These are phyloP conservation scores for Fraxinus platypoda DNA, from an alignment of 305 asterid genomes.

Conservation along the genomic window DNA sequence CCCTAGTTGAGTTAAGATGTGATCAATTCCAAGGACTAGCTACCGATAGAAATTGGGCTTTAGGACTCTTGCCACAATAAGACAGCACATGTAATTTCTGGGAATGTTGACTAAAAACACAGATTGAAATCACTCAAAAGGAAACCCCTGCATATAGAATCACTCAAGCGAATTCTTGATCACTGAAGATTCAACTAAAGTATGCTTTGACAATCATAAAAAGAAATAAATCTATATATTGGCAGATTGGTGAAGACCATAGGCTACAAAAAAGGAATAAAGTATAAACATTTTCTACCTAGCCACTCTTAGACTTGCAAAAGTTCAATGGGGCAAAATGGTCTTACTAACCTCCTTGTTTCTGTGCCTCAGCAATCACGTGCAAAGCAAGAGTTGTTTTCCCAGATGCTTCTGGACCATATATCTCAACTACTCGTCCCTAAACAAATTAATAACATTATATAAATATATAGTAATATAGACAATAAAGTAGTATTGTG, in stretches of 20 bases:
- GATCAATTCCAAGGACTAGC: not conserved
- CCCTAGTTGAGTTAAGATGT: not conserved
- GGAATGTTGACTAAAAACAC: not conserved
- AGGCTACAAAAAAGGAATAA: not conserved
- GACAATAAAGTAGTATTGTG: not conserved
- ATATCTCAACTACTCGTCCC: slow-evolving; percentile 91
- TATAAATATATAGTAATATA: slow-evolving; percentile 8
- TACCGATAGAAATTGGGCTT: not conserved
- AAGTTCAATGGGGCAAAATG: not conserved
- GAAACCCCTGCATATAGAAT: not conserved
- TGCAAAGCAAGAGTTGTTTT: slow-evolving; percentile 91
- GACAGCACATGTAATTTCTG: not conserved
- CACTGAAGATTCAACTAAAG: not conserved
- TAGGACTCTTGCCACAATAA: not conserved
- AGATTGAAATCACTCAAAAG: not conserved
- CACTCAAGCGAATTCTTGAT: not conserved
- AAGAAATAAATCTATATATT: not conserved
- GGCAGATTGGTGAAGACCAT: not conserved
- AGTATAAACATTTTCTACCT: not conserved
- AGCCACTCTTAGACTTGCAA: not conserved
- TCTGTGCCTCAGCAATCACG: slow-evolving; percentile 85
- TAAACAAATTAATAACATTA: slow-evolving; percentile 25
- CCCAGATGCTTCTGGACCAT: slow-evolving; percentile 96
- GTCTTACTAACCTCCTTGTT: slow-evolving; percentile 63
- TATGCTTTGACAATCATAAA: not conserved